A percentile compares a stretch with the other conserved stretches of the same genome.
phyloP scores from a whole-genome alignment of 2,329 filamentous ascomycete genomes.

The Monosporascus cannonballus region DNA sequence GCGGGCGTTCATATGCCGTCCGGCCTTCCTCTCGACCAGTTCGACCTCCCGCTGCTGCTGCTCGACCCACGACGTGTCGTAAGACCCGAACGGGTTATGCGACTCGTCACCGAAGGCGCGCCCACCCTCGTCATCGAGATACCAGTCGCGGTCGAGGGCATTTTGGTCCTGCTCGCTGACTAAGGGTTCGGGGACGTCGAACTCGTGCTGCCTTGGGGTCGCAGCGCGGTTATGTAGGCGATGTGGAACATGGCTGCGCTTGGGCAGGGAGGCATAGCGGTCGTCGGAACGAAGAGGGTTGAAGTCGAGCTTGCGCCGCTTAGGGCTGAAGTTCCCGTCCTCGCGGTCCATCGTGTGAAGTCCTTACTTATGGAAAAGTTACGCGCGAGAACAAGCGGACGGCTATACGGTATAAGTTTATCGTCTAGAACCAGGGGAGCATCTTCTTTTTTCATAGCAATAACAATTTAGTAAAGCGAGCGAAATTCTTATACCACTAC shows the following conservation, averaged over 20 bases:
- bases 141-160: slow-evolving; percentile 88
- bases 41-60: slow-evolving; percentile 66
- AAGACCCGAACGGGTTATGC: slow-evolving; percentile 85
- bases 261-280: slow-evolving; percentile 48
- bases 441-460: no score
- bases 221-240: slow-evolving; percentile 29
- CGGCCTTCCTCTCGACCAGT: slow-evolving; percentile 73
- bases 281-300: slow-evolving; percentile 47
- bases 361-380: no score
- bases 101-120: slow-evolving; percentile 84
- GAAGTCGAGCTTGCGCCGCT: slow-evolving; percentile 61
- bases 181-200: slow-evolving; percentile 56
- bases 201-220: slow-evolving; percentile 47
- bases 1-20: slow-evolving; percentile 62
- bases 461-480: no score
- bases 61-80: slow-evolving; percentile 65
- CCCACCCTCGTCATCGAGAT: slow-evolving; percentile 75
- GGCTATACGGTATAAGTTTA: background rate
- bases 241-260: slow-evolving; percentile 33
- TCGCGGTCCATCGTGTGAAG: slow-evolving; percentile 23
- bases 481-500: no score
- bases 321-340: slow-evolving; percentile 42
- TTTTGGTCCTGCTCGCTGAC: slow-evolving; percentile 63
- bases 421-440: background rate
- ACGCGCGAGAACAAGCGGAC: background rate